A percentile compares a stretch with the other conserved stretches of the same genome.
These are phyloP conservation scores for Claviceps digitariae DNA, from an alignment of 2,329 filamentous ascomycete genomes.

Conservation along the genomic window DNA sequence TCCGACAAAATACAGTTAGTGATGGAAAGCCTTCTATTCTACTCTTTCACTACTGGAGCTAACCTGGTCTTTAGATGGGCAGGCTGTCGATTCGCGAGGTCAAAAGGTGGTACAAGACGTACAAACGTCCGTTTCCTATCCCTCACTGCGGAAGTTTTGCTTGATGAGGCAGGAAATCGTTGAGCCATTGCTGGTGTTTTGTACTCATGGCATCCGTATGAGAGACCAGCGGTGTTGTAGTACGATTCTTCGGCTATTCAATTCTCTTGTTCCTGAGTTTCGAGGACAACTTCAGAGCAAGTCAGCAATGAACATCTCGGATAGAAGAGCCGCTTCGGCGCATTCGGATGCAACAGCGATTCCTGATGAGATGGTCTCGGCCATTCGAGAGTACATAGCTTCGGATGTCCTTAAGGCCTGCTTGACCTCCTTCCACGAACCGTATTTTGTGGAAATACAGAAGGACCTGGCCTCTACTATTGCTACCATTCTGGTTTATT, in stretches of 20 bases:
- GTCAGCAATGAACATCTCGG: conserved; percentile 11
- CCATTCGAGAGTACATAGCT: conserved; percentile 80
- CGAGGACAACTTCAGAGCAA: conserved; percentile 13
- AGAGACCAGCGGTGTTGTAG: conserved; percentile 79
- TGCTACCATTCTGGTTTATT: conserved; percentile 68
- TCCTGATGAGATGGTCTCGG: conserved; percentile 40
- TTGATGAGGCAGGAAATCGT: conserved; percentile 65
- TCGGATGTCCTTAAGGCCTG: conserved; percentile 80
- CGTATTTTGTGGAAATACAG: conserved; percentile 93
- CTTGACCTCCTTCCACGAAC: conserved; percentile 81
- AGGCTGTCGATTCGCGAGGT: not conserved
- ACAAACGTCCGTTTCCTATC: conserved; percentile 23
- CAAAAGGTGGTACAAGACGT: not conserved
- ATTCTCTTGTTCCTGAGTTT: conserved; percentile 74
- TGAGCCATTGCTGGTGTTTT: conserved; percentile 82
- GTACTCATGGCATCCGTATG: conserved; percentile 79
- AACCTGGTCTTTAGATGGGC: conserved; percentile 1
- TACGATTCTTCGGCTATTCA: conserved; percentile 74
- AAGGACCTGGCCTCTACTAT: conserved; percentile 84
- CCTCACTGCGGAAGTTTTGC: conserved; percentile 67
- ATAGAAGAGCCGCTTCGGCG: conserved; percentile 12
- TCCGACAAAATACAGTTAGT: conserved; percentile 51
- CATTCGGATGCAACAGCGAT: conserved; percentile 31
- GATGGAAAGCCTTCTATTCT: not conserved
- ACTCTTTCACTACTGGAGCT: not conserved